Evolutionary conservation across 1,284 basidiomycete species (phyloP).

Genomic region (Irpex lacteus): DNA sequence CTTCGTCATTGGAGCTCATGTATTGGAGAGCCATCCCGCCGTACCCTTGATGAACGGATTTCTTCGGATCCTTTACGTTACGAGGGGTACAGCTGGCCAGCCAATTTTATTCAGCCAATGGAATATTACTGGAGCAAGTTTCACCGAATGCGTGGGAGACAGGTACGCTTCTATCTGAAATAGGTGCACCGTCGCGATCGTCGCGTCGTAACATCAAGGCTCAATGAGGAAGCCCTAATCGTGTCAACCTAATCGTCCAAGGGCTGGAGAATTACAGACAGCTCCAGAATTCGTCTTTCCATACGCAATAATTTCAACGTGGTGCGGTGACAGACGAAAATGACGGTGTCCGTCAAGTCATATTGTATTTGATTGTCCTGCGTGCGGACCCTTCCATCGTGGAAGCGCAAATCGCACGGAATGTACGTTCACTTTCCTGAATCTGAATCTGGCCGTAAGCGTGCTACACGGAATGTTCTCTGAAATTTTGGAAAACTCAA

Average conservation of each 20-base stretch:
- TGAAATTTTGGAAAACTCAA: neutral
- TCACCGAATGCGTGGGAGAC: neutral
- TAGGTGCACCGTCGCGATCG: neutral
- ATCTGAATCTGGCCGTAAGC: neutral
- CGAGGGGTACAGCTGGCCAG: neutral
- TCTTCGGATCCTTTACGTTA: neutral
- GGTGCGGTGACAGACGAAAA: neutral
- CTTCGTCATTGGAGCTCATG: neutral
- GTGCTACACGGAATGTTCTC: neutral
- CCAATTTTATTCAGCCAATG: neutral
- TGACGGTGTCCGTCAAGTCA: neutral
- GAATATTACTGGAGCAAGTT: neutral
- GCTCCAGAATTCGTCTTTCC: neutral
- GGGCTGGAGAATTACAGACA: neutral
- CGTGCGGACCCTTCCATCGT: neutral
- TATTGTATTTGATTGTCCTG: neutral
- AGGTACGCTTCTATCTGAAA: too few species aligned
- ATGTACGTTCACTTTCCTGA: neutral
- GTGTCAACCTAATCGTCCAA: neutral
- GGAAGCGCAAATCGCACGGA: neutral
- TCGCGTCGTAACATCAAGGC: neutral
- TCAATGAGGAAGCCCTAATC: neutral
- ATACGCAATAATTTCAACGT: neutral
- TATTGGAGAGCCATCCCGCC: neutral
- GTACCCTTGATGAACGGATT: conserved; percentile 1